Evolutionary conservation across 495 filamentous ascomycete species (phyloP).

Genomic region (Neurospora cerealis): DNA sequence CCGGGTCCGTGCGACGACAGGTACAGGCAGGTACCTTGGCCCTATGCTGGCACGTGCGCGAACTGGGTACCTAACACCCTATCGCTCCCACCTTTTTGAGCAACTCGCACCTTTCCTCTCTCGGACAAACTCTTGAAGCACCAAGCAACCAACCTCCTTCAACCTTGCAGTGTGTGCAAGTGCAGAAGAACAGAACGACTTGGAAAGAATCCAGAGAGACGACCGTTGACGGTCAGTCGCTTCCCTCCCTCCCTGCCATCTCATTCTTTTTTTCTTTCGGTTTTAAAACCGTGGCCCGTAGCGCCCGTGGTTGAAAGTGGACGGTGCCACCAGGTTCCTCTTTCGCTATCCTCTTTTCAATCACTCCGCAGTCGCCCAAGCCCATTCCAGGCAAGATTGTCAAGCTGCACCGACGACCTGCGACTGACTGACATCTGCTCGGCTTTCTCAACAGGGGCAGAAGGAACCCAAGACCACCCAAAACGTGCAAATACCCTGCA

Average conservation of each 20-base stretch:
- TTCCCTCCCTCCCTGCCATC: neutral
- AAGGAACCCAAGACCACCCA: neutral
- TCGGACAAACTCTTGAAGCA: neutral
- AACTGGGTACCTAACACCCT: neutral
- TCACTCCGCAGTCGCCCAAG: conserved; percentile 48
- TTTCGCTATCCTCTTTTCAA: conserved; percentile 51
- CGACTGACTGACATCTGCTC: neutral
- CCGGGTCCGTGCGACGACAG: neutral
- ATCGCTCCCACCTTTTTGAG: neutral
- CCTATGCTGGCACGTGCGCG: neutral
- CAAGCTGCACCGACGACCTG: conserved; percentile 15
- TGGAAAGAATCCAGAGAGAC: neutral
- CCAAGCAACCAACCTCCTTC: neutral
- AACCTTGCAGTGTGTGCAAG: neutral
- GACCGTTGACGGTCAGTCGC: neutral
- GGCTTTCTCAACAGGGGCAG: neutral
- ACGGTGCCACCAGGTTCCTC: conserved; percentile 26
- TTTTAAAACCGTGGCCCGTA: conserved; percentile 22
- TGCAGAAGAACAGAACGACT: neutral
- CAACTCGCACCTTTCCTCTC: neutral
- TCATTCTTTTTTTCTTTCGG: neutral
- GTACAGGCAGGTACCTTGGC: neutral
- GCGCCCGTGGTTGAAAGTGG: conserved; percentile 20
- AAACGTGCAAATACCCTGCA: neutral
- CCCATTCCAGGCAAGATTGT: conserved; percentile 34